Conservation (phyloP, 2,329 filamentous ascomycete species). For the Rhinocladiella similis region DNA sequence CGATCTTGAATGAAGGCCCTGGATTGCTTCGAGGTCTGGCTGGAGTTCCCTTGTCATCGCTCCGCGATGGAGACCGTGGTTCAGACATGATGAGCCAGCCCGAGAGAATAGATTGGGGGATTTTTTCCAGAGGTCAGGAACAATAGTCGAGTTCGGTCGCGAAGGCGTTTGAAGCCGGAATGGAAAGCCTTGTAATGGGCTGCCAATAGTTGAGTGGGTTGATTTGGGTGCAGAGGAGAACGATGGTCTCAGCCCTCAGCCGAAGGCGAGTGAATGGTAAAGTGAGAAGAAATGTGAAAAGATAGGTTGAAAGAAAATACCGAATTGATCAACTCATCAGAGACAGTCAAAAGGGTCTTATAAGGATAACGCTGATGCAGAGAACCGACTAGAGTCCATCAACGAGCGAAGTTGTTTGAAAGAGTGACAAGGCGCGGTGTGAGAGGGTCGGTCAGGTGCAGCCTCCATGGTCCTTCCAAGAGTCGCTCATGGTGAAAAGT, state of each 20-base stretch:
- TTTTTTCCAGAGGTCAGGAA: background rate
- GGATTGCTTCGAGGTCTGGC: background rate
- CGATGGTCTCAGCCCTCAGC: too few species aligned
- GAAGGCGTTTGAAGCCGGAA: too few species aligned
- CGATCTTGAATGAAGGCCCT: background rate
- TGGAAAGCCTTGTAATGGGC: too few species aligned
- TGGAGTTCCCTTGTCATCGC: background rate
- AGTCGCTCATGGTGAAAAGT: too few species aligned
- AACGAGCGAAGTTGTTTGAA: background rate
- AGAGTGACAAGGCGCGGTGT: background rate
- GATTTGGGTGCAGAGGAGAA: too few species aligned
- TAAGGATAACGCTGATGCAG: background rate
- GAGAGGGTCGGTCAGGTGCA: background rate
- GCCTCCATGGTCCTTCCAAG: background rate
- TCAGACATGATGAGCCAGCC: background rate
- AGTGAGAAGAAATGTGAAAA: too few species aligned
- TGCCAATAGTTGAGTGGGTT: too few species aligned
- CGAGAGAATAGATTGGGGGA: background rate
- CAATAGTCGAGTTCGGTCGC: too few species aligned
- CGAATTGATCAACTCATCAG: background rate
- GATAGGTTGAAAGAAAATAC: background rate
- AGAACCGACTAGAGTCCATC: background rate
- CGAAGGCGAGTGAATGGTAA: too few species aligned
- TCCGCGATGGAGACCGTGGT: background rate
- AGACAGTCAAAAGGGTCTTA: background rate